Conservation (phyloP, 2,329 filamentous ascomycete genomes). For the Coniochaeta sp. region DNA sequence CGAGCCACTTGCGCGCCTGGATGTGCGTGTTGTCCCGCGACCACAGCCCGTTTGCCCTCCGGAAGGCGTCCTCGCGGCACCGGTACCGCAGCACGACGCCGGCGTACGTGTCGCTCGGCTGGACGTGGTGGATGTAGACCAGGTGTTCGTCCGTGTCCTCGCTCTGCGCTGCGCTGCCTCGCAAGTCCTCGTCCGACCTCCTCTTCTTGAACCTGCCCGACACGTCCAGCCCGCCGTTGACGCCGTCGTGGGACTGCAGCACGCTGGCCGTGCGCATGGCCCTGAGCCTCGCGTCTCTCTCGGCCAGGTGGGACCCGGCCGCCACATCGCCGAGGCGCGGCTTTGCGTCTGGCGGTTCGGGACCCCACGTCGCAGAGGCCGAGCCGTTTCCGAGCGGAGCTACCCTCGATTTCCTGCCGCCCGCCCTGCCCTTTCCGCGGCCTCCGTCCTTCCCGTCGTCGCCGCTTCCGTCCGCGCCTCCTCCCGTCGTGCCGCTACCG, state of each 20-base stretch:
- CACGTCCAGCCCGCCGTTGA: constrained; percentile 50
- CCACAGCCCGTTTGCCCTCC: constrained; percentile 90
- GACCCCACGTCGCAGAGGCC: constrained; percentile 36
- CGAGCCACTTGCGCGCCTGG: constrained; percentile 71
- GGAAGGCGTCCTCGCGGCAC: constrained; percentile 74
- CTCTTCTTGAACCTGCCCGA: constrained; percentile 55
- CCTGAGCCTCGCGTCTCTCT: constrained; percentile 47
- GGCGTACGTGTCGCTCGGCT: constrained; percentile 77
- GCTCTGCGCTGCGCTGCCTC: constrained; percentile 27
- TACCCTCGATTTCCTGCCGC: constrained; percentile 18
- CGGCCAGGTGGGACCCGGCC: constrained; percentile 42
- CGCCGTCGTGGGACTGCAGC: constrained; percentile 53
- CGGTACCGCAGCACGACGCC: constrained; percentile 87
- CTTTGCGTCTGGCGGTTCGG: constrained; percentile 30
- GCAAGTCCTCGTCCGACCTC: constrained; percentile 56
- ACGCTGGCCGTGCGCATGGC: constrained; percentile 52
- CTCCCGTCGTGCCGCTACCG: constrained; percentile 21
- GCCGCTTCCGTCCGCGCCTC: constrained; percentile 17
- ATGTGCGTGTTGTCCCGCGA: constrained; percentile 69
- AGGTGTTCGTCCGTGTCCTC: constrained; percentile 66
- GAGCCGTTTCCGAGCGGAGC: constrained; percentile 4
- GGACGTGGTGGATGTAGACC: constrained; percentile 85
- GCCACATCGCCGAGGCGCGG: constrained; percentile 42
- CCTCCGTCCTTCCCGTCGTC: constrained; percentile 9
- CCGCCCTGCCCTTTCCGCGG: constrained; percentile 20